A percentile compares a stretch with the other conserved stretches of the same genome.
These are phyloP conservation scores for Stagonosporopsis cucurbitacearum DNA, from an alignment of 2,329 filamentous ascomycete genomes.

Conservation along the genomic window DNA sequence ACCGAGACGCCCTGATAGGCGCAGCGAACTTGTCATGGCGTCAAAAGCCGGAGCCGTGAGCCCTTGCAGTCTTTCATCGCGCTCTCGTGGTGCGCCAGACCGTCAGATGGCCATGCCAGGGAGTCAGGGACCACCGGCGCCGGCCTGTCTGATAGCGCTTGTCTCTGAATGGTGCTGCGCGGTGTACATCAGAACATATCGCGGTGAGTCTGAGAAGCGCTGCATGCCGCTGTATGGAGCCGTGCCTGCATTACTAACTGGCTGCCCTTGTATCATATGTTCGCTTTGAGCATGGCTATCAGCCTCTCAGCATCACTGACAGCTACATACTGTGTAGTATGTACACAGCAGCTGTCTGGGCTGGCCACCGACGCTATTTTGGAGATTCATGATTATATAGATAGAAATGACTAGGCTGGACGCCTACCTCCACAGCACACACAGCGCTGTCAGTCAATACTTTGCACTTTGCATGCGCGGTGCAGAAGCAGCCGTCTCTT, in stretches of 20 bases:
- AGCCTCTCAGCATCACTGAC: slow-evolving; percentile 9
- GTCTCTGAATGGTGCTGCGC: too few species aligned
- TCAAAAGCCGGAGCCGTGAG: slow-evolving; percentile 5
- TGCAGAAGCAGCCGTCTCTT: slow-evolving; percentile 2
- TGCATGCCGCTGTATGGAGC: slow-evolving; percentile 3
- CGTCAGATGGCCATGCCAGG: too few species aligned
- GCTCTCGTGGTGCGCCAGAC: neutral
- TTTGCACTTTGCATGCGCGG: neutral
- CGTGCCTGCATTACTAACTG: slow-evolving; percentile 19
- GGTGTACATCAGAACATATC: too few species aligned
- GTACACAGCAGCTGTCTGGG: neutral
- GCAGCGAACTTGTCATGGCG: slow-evolving; percentile 5
- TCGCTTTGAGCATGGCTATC: slow-evolving; percentile 1
- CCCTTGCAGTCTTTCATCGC: neutral
- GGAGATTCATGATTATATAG: too few species aligned
- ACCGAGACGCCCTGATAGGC: slow-evolving; percentile 18
- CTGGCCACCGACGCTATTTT: too few species aligned
- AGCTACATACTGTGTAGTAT: slow-evolving; percentile 6
- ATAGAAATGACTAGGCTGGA: neutral
- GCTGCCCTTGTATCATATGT: slow-evolving; percentile 13
- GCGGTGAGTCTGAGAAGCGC: neutral
- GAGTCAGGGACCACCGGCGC: neutral
- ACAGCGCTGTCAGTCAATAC: neutral
- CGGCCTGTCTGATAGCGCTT: slow-evolving; percentile 14
- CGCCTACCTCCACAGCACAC: neutral